A percentile compares a stretch with the other conserved stretches of the same genome.
Conservation (phyloP, 192 early-diverging fungal genomes). For the Backusella australiensis region DNA sequence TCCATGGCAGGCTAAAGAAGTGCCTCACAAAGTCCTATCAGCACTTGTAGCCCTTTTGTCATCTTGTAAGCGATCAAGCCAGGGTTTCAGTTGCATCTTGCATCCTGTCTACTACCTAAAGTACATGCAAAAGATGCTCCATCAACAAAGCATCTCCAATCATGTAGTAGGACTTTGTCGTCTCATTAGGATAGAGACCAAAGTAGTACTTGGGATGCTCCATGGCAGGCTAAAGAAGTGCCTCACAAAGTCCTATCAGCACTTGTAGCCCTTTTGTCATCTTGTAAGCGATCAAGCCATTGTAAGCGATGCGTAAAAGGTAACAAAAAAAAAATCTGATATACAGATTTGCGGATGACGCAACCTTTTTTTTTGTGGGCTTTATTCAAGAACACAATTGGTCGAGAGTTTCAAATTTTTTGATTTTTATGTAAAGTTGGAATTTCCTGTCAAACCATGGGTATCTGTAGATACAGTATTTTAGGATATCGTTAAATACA, state of each 20-base stretch:
- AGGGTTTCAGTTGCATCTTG: too few relatives aligned
- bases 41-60: neutral
- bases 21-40: slow-evolving; percentile 10
- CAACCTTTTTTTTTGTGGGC: neutral
- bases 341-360: neutral
- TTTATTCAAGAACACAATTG: neutral
- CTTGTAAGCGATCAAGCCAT: neutral
- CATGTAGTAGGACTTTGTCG: slow-evolving; percentile 9
- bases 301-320: slow-evolving; percentile 2
- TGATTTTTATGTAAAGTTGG: neutral
- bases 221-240: slow-evolving; percentile 3
- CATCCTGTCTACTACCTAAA: slow-evolving; percentile 7
- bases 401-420: neutral
- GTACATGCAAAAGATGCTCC: neutral
- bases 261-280: slow-evolving; percentile 2
- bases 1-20: slow-evolving; percentile 3
- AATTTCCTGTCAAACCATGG: neutral
- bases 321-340: neutral
- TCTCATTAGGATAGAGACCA: slow-evolving; percentile 1
- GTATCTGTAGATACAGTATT: too few relatives aligned
- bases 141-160: slow-evolving; percentile 1
- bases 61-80: slow-evolving; percentile 3
- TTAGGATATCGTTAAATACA: too few relatives aligned
- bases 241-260: slow-evolving; percentile 8
- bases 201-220: slow-evolving; percentile 6